A percentile compares a stretch with the other conserved stretches of the same genome.
These are phyloP conservation scores for Lichtheimia hyalospora DNA, from an alignment of 371 early-diverging fungal genomes.

Conservation along the genomic window DNA sequence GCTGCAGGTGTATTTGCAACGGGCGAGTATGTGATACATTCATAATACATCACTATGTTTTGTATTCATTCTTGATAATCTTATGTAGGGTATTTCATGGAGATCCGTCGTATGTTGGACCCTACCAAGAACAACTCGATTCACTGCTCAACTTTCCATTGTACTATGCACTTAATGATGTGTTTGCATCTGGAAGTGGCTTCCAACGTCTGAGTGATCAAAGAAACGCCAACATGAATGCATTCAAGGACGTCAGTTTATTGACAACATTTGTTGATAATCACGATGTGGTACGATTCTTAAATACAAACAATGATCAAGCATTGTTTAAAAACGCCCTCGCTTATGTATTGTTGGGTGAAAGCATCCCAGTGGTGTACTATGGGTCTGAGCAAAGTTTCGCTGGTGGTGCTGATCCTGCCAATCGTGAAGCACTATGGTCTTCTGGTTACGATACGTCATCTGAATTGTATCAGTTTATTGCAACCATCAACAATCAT, in stretches of 20 bases:
- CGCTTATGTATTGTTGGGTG: slow-evolving; percentile 24
- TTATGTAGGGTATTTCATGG: slow-evolving; percentile 20
- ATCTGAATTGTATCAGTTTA: slow-evolving; percentile 25
- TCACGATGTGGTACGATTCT: slow-evolving; percentile 41
- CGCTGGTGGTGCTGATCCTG: slow-evolving; percentile 37
- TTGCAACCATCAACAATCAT: slow-evolving; percentile 11
- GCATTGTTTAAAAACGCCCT: slow-evolving; percentile 39
- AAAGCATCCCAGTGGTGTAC: slow-evolving; percentile 38
- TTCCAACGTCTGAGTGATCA: slow-evolving; percentile 24
- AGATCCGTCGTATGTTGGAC: slow-evolving; percentile 20
- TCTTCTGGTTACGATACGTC: slow-evolving; percentile 17
- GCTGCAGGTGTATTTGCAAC: slow-evolving; percentile 39
- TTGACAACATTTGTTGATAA: slow-evolving; percentile 46
- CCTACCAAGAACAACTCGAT: slow-evolving; percentile 21
- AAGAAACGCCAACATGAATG: slow-evolving; percentile 6
- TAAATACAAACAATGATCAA: slow-evolving; percentile 23
- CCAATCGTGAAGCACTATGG: slow-evolving; percentile 40
- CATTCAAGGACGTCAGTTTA: slow-evolving; percentile 21
- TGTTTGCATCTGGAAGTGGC: slow-evolving; percentile 16
- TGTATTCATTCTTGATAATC: too few species aligned
- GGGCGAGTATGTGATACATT: slow-evolving; percentile 27
- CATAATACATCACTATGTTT: neutral
- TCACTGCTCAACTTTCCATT: slow-evolving; percentile 29
- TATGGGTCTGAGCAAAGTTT: slow-evolving; percentile 44
- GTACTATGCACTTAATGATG: slow-evolving; percentile 20